Conservation (phyloP, 805 yeast genomes). For the Saccharomycopsis lassenensis region DNA sequence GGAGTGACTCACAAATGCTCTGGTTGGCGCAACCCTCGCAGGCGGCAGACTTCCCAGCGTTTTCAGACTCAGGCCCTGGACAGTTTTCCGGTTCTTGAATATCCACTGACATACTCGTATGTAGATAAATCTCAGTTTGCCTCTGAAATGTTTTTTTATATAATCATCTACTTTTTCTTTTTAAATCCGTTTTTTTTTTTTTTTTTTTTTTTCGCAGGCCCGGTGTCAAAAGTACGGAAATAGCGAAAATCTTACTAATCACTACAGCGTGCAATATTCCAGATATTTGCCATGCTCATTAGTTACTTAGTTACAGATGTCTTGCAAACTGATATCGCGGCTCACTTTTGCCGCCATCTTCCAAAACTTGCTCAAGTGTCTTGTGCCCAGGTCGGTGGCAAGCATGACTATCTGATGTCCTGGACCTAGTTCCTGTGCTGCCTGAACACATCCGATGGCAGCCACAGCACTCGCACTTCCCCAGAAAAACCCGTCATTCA, state of each 20-base stretch:
- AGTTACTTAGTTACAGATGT: conserved; percentile 22
- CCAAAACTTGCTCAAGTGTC: conserved; percentile 93
- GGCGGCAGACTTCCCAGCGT: conserved; percentile 90
- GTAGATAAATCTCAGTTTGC: too few relatives aligned
- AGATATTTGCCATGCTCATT: too few relatives aligned
- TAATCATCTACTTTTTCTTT: too few relatives aligned
- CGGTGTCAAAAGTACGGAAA: too few relatives aligned
- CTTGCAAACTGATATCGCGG: conserved; percentile 25
- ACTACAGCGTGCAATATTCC: too few relatives aligned
- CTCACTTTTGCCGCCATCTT: conserved; percentile 40
- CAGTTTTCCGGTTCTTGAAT: conserved; percentile 97
- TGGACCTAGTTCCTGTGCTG: conserved; percentile 35
- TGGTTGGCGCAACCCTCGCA: conserved; percentile 94
- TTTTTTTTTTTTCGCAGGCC: too few relatives aligned
- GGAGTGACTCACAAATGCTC: conserved; percentile 74
- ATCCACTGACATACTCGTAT: too few relatives aligned
- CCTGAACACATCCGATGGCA: conserved; percentile 75
- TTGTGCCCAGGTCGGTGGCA: conserved; percentile 84
- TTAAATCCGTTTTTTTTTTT: too few relatives aligned
- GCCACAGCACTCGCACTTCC: conserved; percentile 93
- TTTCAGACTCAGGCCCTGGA: conserved; percentile 94
- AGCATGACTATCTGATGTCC: conserved; percentile 71
- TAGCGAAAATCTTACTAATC: too few relatives aligned
- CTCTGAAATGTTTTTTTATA: too few relatives aligned
- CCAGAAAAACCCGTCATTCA: conserved; percentile 79